Conservation (phyloP, 257 asterid genomes). For the Solanum sejunctum region DNA sequence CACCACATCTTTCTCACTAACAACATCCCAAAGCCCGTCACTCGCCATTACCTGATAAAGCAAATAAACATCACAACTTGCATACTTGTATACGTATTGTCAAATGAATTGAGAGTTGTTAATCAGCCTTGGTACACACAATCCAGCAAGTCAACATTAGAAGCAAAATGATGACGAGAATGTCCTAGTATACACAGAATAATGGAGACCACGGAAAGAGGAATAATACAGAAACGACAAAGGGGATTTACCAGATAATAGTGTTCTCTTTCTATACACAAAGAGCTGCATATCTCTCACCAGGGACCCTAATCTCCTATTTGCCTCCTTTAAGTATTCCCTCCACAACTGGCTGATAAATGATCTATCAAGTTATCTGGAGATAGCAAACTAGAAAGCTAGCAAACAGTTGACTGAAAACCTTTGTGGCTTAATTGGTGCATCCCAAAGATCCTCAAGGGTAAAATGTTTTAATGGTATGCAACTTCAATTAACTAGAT, state of each 20-base stretch:
- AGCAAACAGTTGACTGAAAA: neutral
- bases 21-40: conserved; percentile 92
- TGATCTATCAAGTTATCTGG: neutral
- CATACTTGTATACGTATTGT: neutral
- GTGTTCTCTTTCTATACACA: neutral
- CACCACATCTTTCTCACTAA: conserved; percentile 61
- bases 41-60: conserved; percentile 69
- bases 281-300: neutral
- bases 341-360: neutral
- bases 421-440: neutral
- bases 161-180: neutral
- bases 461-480: neutral
- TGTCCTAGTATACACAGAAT: neutral
- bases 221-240: neutral
- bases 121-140: neutral
- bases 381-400: neutral
- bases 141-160: neutral
- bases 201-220: neutral
- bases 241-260: neutral
- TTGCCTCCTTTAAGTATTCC: neutral
- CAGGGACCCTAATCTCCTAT: neutral
- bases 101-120: neutral
- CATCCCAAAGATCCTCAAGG: neutral
- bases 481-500: neutral
- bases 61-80: neutral